These are phyloP conservation scores for Pyrenochaeta sp. DNA, from an alignment of 2,329 filamentous ascomycete species.

Conservation along the genomic window DNA sequence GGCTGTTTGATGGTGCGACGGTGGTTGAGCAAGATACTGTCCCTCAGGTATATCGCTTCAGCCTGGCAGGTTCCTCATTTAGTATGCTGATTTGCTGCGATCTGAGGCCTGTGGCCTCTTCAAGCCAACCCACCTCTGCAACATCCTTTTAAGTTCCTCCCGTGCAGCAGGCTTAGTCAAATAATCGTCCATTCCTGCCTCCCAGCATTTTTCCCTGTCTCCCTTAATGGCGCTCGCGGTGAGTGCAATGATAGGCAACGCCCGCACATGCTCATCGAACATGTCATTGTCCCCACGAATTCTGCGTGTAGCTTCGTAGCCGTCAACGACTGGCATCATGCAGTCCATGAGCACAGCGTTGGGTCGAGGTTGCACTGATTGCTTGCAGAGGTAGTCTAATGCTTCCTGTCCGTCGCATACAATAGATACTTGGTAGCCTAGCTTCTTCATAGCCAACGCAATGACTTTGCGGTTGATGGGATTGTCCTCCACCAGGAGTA, in stretches of 20 bases:
- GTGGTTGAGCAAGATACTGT: too few relatives aligned
- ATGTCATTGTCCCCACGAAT: constrained; percentile 60
- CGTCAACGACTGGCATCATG: constrained; percentile 43
- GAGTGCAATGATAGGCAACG: constrained; percentile 90
- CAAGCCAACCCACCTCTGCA: constrained; percentile 5
- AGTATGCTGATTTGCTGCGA: constrained; percentile 3
- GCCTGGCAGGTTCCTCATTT: too few relatives aligned
- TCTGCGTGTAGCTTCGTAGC: constrained; percentile 32
- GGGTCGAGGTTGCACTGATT: constrained; percentile 14
- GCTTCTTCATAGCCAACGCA: constrained; percentile 26
- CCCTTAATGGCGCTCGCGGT: constrained; percentile 55
- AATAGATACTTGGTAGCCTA: constrained; percentile 18
- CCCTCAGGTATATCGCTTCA: too few relatives aligned
- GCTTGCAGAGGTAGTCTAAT: constrained; percentile 24
- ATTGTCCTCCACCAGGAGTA: constrained; percentile 50
- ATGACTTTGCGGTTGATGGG: constrained; percentile 43
- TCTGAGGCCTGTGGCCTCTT: neutral
- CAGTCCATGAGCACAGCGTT: constrained; percentile 39
- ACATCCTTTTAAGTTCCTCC: constrained; percentile 3
- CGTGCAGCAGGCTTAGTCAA: constrained; percentile 9
- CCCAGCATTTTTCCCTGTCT: constrained; percentile 9
- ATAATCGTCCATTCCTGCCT: constrained; percentile 10
- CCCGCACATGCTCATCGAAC: constrained; percentile 31
- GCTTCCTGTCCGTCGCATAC: constrained; percentile 37
- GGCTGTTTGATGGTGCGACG: too few relatives aligned